Evolutionary conservation across 2,329 filamentous ascomycete genomes (phyloP), one percentile per base, ranked within the genome.

Genomic region (Aspergillus sp.): DNA sequence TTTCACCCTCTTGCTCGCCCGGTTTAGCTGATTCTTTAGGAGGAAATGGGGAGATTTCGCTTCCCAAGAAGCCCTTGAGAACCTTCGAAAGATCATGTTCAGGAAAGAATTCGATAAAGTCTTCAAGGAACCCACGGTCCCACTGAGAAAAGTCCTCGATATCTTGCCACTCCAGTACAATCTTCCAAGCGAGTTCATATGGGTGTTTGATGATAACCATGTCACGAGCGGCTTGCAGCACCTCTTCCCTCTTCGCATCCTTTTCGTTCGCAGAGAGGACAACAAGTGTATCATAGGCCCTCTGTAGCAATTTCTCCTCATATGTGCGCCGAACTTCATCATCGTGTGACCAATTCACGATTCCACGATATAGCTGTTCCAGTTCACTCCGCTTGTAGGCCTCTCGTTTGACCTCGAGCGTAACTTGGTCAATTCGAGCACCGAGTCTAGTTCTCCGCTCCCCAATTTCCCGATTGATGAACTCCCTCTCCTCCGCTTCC

Each of bases 171-270:
- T 98, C 91, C 57, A 99, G 81, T 30, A 89, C 84, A 59, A 97
- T 88, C 66, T 91, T 89, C 96, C 96, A 99, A 0, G 95, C 95
- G 15, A 96, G 81, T 62, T 88, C 85, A 75, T 89, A 96, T 0
- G 91, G 90, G 66, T 98, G 92, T 66, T 93, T 93, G 71, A 99
- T 95, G 58, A 96, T 90, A 59, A 99, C 93, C 90, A 99, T 96
- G 60, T 93, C 95, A 61, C 88, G 86, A 0, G 93, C 92, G 52
- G 95, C 79, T 58, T 89, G 88, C 66, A 89, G 76, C 0, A 96
- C 88, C 62, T 89, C 87, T 36, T 85, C 79, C 24, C 90, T 84
- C 72, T 96, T 92, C 17, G 80, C 74, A 1, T 76, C 70, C 74
- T 98, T 98, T 57, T 86, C 78, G 3, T 87, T 85, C 1, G 81